Conservation (phyloP, 352 stramenopile species). For the Lagenidium giganteum region DNA sequence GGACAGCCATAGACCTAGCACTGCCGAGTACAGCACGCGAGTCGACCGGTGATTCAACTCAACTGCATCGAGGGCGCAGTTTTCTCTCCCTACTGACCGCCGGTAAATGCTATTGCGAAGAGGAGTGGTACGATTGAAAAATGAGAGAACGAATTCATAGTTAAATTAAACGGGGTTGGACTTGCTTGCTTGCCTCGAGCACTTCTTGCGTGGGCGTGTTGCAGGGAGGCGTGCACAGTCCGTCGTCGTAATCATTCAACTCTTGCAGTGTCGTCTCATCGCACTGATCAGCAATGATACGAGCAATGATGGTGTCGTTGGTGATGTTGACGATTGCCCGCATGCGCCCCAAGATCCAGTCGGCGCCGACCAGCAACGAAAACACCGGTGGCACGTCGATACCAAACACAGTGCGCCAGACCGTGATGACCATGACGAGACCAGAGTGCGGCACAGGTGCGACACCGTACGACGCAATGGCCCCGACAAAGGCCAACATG, state of each 20-base stretch:
- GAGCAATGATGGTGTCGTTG: slow-evolving; percentile 75
- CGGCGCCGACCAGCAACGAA: slow-evolving; percentile 55
- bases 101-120: no score
- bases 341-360: slow-evolving; percentile 75
- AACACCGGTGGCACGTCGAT: slow-evolving; percentile 54
- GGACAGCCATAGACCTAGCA: no score
- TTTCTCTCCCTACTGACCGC: no score
- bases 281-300: slow-evolving; percentile 73
- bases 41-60: no score
- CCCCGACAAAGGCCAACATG: slow-evolving; percentile 56
- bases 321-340: slow-evolving; percentile 75
- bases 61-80: no score
- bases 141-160: no score
- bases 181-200: no score
- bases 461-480: slow-evolving; percentile 65
- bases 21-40: no score
- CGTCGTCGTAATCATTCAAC: not conserved
- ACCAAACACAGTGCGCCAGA: slow-evolving; percentile 69
- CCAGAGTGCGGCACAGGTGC: slow-evolving; percentile 67
- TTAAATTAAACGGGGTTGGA: no score
- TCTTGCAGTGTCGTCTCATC: slow-evolving; percentile 29
- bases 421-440: slow-evolving; percentile 75
- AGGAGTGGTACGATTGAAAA: no score
- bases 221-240: no score
- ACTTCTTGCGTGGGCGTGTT: no score